phyloP scores from a whole-genome alignment of 768 basidiomycete genomes.

The Rhizopogon vesiculosus region DNA sequence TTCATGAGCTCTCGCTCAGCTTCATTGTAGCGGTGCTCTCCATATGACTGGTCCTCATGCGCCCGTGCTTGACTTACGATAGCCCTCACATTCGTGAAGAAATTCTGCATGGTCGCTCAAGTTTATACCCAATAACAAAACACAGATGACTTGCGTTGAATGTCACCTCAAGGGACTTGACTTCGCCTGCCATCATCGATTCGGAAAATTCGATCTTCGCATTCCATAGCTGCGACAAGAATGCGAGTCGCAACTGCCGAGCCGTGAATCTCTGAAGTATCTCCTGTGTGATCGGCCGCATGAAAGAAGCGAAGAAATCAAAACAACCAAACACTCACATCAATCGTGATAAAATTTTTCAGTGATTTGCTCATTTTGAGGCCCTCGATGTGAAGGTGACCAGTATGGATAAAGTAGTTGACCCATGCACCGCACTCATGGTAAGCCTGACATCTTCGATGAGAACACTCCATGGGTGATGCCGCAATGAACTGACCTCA shows the following conservation, averaged over 20 bases:
- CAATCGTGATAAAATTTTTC: constrained; percentile 98
- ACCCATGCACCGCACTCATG: constrained; percentile 93
- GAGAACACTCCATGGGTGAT: not conserved
- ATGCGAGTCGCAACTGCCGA: constrained; percentile 86
- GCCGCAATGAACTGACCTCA: constrained; percentile 52
- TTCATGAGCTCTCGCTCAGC: constrained; percentile 65
- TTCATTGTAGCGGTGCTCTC: constrained; percentile 58
- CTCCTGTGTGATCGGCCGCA: constrained; percentile 49
- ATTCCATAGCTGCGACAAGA: constrained; percentile 90
- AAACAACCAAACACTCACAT: constrained; percentile 42
- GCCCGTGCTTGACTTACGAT: constrained; percentile 56
- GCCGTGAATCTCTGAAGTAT: constrained; percentile 79
- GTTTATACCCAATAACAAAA: not conserved
- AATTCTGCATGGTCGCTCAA: constrained; percentile 58
- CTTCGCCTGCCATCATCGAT: constrained; percentile 83
- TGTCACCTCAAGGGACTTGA: constrained; percentile 74
- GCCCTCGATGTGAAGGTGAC: constrained; percentile 97
- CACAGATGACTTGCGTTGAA: constrained; percentile 64
- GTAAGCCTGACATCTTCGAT: constrained; percentile 62
- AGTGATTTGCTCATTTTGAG: constrained; percentile 99
- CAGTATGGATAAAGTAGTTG: constrained; percentile 98
- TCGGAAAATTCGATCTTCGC: constrained; percentile 93
- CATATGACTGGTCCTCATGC: constrained; percentile 48
- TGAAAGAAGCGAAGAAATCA: constrained; percentile 5
- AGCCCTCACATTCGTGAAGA: constrained; percentile 86